Evolutionary conservation across 306 rosid species (phyloP).

Genomic region (Macrotyloma uniflorum): DNA sequence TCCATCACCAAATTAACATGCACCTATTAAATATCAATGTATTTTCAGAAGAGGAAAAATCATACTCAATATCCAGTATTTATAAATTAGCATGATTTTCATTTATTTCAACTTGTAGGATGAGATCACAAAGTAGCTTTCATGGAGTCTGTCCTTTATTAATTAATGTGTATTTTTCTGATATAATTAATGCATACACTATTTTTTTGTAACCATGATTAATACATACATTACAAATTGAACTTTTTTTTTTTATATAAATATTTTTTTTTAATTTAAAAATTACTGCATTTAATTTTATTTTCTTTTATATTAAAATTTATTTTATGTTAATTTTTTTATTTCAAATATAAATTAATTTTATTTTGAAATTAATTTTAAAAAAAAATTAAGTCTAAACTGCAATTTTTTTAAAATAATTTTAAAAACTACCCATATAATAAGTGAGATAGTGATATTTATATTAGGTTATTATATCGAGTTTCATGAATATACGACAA

Average conservation of each 20-base stretch:
- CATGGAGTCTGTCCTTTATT: neutral
- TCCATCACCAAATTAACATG: no score
- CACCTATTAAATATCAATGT: no score
- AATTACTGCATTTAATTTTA: no score
- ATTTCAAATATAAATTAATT: neutral
- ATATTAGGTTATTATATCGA: neutral
- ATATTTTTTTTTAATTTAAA: no score
- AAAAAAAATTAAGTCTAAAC: neutral
- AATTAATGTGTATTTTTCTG: neutral
- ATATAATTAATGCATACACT: neutral
- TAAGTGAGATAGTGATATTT: neutral
- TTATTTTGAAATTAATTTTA: neutral
- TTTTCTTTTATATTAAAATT: no score
- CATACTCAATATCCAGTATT: neutral
- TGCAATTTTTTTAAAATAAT: neutral
- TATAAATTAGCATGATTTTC: neutral
- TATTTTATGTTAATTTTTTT: neutral
- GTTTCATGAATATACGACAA: neutral
- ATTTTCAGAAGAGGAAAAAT: neutral
- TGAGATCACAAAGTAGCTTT: neutral
- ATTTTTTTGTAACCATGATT: neutral
- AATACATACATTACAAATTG: neutral
- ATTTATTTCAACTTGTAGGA: neutral
- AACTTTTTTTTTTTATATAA: neutral
- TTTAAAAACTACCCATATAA: neutral